A percentile compares a stretch with the other conserved stretches of the same genome.
These are phyloP conservation scores for Leccinum broughii DNA, from an alignment of 768 basidiomycete species.

Conservation along the genomic window DNA sequence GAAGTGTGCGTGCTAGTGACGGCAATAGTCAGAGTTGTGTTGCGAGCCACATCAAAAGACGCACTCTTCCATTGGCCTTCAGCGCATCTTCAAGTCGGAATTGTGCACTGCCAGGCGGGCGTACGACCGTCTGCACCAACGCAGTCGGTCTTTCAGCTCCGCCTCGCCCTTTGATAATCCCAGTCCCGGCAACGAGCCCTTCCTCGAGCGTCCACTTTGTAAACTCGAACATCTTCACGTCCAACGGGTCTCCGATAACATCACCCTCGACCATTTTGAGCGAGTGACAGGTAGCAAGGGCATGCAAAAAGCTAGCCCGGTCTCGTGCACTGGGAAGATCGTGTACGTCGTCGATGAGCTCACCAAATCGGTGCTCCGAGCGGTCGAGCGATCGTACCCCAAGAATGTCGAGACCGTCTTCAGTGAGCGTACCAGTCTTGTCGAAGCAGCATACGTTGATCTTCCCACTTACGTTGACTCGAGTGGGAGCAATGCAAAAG, in stretches of 20 bases:
- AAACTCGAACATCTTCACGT: slow-evolving; percentile 98
- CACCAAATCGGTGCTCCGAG: slow-evolving; percentile 76
- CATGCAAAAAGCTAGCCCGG: slow-evolving; percentile 87
- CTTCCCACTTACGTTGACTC: slow-evolving; percentile 95
- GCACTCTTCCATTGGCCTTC: slow-evolving; percentile 76
- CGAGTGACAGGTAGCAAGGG: slow-evolving; percentile 94
- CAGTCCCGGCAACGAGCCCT: slow-evolving; percentile 70
- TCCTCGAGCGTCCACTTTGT: slow-evolving; percentile 97
- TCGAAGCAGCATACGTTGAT: slow-evolving; percentile 98
- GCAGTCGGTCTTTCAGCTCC: slow-evolving; percentile 73
- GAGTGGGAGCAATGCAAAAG: slow-evolving; percentile 94
- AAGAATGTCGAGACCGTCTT: slow-evolving; percentile 96
- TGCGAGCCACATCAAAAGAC: slow-evolving; percentile 12
- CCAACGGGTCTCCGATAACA: slow-evolving; percentile 92
- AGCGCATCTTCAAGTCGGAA: slow-evolving; percentile 94
- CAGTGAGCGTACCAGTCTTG: slow-evolving; percentile 98
- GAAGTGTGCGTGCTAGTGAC: slow-evolving; percentile 86
- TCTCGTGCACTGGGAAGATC: slow-evolving; percentile 74
- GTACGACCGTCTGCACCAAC: slow-evolving; percentile 93
- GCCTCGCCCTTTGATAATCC: slow-evolving; percentile 65
- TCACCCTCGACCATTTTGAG: slow-evolving; percentile 87
- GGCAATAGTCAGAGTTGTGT: slow-evolving; percentile 1
- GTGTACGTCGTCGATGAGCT: slow-evolving; percentile 82
- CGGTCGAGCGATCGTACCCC: slow-evolving; percentile 88
- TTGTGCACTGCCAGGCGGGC: slow-evolving; percentile 89